Evolutionary conservation across 2,329 filamentous ascomycete genomes (phyloP).

Genomic region (Escovopsis sp.): DNA sequence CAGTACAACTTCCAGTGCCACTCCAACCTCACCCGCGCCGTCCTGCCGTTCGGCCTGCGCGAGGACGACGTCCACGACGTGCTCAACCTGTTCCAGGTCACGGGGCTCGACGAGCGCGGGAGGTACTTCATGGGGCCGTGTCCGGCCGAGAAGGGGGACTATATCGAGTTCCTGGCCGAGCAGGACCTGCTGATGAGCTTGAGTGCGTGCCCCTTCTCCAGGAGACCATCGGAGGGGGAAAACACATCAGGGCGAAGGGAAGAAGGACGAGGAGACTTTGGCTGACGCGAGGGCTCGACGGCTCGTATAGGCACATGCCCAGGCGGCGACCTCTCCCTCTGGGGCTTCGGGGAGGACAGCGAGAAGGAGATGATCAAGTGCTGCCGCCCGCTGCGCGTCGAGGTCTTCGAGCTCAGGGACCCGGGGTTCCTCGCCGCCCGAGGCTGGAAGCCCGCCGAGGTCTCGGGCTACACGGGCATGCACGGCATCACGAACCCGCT

Average conservation of each 20-base stretch:
- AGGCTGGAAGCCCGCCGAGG: slow-evolving; percentile 47
- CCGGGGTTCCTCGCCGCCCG: slow-evolving; percentile 29
- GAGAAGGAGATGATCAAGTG: slow-evolving; percentile 53
- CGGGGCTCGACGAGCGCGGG: slow-evolving; percentile 55
- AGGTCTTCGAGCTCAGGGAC: slow-evolving; percentile 51
- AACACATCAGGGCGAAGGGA: neutral
- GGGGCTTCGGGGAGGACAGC: slow-evolving; percentile 59
- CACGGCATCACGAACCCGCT: slow-evolving; percentile 35
- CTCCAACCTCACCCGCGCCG: slow-evolving; percentile 61
- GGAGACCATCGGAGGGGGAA: too few relatives aligned
- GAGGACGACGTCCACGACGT: slow-evolving; percentile 74
- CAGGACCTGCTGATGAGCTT: slow-evolving; percentile 52
- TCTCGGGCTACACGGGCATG: slow-evolving; percentile 45
- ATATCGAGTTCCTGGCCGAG: slow-evolving; percentile 68
- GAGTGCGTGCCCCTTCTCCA: too few relatives aligned
- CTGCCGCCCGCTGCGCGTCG: slow-evolving; percentile 58
- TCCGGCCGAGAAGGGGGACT: slow-evolving; percentile 38
- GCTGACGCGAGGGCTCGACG: neutral
- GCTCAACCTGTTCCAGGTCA: slow-evolving; percentile 76
- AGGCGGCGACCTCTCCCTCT: slow-evolving; percentile 66
- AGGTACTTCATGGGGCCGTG: slow-evolving; percentile 62
- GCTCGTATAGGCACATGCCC: slow-evolving; percentile 46
- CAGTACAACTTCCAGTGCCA: slow-evolving; percentile 74
- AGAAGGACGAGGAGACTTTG: neutral
- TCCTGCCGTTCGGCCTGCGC: slow-evolving; percentile 49